Percentiles rank a stretch among this genome's conserved stretches.
phyloP scores from a whole-genome alignment of 306 rosid genomes.

The Cucurbita argyrosperma region DNA sequence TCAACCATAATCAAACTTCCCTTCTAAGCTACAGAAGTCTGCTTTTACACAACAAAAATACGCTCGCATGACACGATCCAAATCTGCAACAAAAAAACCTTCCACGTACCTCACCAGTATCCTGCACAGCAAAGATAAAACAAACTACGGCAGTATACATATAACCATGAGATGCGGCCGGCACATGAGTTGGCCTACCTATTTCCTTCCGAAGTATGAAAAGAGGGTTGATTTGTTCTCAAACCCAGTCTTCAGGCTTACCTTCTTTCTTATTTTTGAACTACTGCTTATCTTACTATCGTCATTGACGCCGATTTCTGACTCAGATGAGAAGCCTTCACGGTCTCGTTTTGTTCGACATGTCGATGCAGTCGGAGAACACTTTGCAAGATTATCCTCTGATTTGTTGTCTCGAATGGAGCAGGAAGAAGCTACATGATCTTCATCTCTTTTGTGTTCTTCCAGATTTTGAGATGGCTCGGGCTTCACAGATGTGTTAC shows the following conservation, averaged over 20 bases:
- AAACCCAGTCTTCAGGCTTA: conserved; percentile 22
- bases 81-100: background rate
- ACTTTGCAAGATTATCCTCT: conserved; percentile 6
- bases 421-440: background rate
- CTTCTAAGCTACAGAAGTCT: background rate
- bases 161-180: background rate
- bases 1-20: background rate
- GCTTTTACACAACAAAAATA: background rate
- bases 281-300: conserved; percentile 7
- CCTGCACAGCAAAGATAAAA: no score
- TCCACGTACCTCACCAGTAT: background rate
- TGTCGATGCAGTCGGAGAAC: conserved; percentile 14
- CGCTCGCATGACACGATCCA: background rate
- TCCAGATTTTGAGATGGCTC: conserved; percentile 14
- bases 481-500: conserved; percentile 2
- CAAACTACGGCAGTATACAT: background rate
- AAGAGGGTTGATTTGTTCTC: conserved; percentile 58
- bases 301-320: conserved; percentile 16
- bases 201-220: conserved; percentile 57
- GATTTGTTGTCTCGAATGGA: conserved; percentile 20
- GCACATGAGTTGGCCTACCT: background rate
- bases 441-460: conserved; percentile 15
- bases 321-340: conserved; percentile 26
- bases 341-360: conserved; percentile 40
- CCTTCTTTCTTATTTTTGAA: conserved; percentile 43